Percentiles rank a stretch among this genome's conserved stretches.
These are phyloP conservation scores for Dipteronia dyeriana DNA, from an alignment of 345 rosid species.

Conservation along the genomic window DNA sequence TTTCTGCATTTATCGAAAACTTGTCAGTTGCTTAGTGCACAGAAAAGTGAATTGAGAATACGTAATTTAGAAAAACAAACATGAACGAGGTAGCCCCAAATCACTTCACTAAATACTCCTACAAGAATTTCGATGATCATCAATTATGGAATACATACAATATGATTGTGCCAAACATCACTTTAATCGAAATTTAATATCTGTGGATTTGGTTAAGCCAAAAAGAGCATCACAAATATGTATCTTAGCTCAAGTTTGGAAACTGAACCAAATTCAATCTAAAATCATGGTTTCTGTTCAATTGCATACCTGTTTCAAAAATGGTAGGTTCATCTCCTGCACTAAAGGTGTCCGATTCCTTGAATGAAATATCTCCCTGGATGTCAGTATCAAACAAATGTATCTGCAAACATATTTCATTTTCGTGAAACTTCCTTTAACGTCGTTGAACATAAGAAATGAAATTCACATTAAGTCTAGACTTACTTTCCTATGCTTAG, in stretches of 20 bases:
- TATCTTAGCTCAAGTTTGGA: no score
- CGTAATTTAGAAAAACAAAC: no score
- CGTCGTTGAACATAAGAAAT: background rate
- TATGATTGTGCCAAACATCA: no score
- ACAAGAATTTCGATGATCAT: no score
- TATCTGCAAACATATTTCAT: conserved; percentile 18
- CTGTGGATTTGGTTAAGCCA: no score
- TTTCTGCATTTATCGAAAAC: conserved; percentile 12
- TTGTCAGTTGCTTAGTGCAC: background rate
- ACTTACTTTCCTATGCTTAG: conserved; percentile 32
- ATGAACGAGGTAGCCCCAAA: no score
- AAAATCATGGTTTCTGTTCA: background rate
- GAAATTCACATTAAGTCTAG: background rate
- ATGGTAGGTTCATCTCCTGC: conserved; percentile 26
- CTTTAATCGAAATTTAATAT: no score
- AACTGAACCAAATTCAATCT: no score
- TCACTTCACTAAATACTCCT: no score
- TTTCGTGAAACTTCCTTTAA: background rate
- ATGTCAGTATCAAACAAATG: conserved; percentile 30
- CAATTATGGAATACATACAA: no score
- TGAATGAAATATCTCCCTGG: conserved; percentile 27
- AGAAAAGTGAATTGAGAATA: background rate
- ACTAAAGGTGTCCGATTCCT: conserved; percentile 25
- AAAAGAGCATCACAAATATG: no score
- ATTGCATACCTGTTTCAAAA: conserved; percentile 26